Evolutionary conservation across 1,139 yeast genomes (phyloP).

Genomic region (Zygotorulaspora mrakii): DNA sequence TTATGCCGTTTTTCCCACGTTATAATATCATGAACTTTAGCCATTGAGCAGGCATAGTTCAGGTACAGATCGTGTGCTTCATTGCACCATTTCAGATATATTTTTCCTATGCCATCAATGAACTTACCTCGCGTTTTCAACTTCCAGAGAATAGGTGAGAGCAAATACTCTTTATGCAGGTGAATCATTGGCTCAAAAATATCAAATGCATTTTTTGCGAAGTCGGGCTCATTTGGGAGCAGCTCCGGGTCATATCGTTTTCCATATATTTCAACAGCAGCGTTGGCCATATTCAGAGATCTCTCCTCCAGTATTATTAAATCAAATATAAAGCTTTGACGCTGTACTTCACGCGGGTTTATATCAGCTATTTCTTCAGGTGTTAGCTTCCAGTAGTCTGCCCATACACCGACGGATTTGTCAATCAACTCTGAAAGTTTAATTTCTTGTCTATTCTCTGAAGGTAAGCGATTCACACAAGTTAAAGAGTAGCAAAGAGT

Average conservation of each 20-base stretch:
- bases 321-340: slow-evolving; percentile 77
- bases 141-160: slow-evolving; percentile 52
- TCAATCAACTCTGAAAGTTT: slow-evolving; percentile 36
- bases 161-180: slow-evolving; percentile 52
- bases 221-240: slow-evolving; percentile 48
- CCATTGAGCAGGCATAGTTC: slow-evolving; percentile 55
- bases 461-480: slow-evolving; percentile 36
- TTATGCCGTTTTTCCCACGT: slow-evolving; percentile 49
- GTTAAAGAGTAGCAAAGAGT: slow-evolving; percentile 24
- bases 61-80: slow-evolving; percentile 54
- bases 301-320: slow-evolving; percentile 69
- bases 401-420: slow-evolving; percentile 55
- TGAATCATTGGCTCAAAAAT: slow-evolving; percentile 61
- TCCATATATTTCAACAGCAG: slow-evolving; percentile 59
- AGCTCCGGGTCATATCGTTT: slow-evolving; percentile 44
- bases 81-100: slow-evolving; percentile 63
- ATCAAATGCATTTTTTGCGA: slow-evolving; percentile 57
- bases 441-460: slow-evolving; percentile 29
- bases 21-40: slow-evolving; percentile 51
- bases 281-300: slow-evolving; percentile 65
- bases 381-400: slow-evolving; percentile 66
- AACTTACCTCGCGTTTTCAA: slow-evolving; percentile 61
- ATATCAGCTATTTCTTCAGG: slow-evolving; percentile 53
- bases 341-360: slow-evolving; percentile 54
- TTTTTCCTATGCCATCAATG: slow-evolving; percentile 59